phyloP scores from a whole-genome alignment of 176 grass and related monocot genomes.

The Avena insularis region DNA sequence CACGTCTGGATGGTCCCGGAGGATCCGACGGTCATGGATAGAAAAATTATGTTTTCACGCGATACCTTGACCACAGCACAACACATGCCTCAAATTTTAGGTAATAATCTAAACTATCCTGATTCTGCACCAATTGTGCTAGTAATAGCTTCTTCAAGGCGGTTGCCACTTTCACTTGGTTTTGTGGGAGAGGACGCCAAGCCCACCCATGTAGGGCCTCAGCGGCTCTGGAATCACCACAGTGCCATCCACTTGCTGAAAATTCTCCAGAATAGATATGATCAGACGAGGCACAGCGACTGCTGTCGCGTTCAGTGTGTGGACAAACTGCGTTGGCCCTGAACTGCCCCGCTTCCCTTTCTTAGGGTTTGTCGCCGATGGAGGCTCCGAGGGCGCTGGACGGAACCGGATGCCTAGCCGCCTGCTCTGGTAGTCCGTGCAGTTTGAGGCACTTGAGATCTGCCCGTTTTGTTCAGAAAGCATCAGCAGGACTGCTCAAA shows the following conservation, averaged over 20 bases:
- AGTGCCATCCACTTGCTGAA: slow-evolving; percentile 70
- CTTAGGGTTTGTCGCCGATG: slow-evolving; percentile 37
- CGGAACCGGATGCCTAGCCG: slow-evolving; percentile 79
- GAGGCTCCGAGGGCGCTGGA: slow-evolving; percentile 55
- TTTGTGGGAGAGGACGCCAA: slow-evolving; percentile 57
- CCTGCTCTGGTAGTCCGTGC: slow-evolving; percentile 95
- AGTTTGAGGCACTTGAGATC: slow-evolving; percentile 97
- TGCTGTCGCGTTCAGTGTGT: slow-evolving; percentile 84
- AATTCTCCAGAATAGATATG: slow-evolving; percentile 83
- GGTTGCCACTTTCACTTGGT: slow-evolving; percentile 34
- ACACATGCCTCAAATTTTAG: neutral
- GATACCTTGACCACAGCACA: neutral
- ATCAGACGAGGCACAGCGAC: slow-evolving; percentile 92
- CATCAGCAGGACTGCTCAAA: neutral
- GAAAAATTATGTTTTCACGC: neutral
- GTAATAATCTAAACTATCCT: neutral
- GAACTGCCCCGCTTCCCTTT: slow-evolving; percentile 66
- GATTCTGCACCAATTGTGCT: neutral
- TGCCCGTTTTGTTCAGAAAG: slow-evolving; percentile 25
- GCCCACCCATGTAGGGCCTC: slow-evolving; percentile 77
- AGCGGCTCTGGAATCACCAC: slow-evolving; percentile 69
- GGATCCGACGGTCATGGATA: neutral
- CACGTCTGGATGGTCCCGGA: neutral
- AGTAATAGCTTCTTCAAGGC: neutral
- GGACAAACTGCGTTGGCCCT: slow-evolving; percentile 70